Percentiles rank a stretch among this genome's conserved stretches.
Conservation (phyloP, 2,329 filamentous ascomycete genomes). For the Venturia aucupariae region DNA sequence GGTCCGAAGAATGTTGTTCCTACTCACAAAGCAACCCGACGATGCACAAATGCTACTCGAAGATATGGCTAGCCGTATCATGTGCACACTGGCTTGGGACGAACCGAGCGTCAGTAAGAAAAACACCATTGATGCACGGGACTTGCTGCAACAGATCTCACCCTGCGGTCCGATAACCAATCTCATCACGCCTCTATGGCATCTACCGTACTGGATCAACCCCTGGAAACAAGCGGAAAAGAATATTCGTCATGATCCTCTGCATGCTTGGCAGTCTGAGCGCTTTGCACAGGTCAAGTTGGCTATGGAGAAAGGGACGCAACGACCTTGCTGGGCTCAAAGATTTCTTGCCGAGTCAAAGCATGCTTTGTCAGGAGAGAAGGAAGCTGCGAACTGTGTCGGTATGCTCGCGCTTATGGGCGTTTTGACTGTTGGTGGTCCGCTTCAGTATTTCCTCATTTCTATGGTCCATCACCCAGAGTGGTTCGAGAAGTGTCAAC, state of each 20-base stretch:
- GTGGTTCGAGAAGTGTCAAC: conserved; percentile 38
- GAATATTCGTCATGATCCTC: conserved; percentile 45
- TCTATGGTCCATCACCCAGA: conserved; percentile 41
- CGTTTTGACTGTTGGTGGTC: conserved; percentile 26
- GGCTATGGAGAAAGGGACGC: conserved; percentile 32
- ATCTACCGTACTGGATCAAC: conserved; percentile 41
- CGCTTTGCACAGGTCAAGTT: conserved; percentile 30
- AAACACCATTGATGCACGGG: conserved; percentile 44
- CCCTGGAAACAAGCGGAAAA: conserved; percentile 46
- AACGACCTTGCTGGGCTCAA: conserved; percentile 34
- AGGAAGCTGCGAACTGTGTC: conserved; percentile 27
- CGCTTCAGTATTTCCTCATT: conserved; percentile 25
- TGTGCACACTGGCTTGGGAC: conserved; percentile 48
- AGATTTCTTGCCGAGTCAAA: conserved; percentile 35
- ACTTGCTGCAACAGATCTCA: conserved; percentile 49
- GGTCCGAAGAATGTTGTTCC: conserved; percentile 43
- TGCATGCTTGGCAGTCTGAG: conserved; percentile 43
- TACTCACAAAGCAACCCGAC: conserved; percentile 41
- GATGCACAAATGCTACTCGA: conserved; percentile 43
- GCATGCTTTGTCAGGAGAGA: conserved; percentile 27
- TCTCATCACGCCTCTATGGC: conserved; percentile 45
- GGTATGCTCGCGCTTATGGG: conserved; percentile 28
- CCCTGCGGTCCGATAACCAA: conserved; percentile 49
- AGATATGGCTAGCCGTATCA: conserved; percentile 49
- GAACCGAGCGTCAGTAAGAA: conserved; percentile 40